Evolutionary conservation across 2,329 filamentous ascomycete species (phyloP), one percentile per base, ranked within the genome.

Genomic region (Epichloe gansuensis): DNA sequence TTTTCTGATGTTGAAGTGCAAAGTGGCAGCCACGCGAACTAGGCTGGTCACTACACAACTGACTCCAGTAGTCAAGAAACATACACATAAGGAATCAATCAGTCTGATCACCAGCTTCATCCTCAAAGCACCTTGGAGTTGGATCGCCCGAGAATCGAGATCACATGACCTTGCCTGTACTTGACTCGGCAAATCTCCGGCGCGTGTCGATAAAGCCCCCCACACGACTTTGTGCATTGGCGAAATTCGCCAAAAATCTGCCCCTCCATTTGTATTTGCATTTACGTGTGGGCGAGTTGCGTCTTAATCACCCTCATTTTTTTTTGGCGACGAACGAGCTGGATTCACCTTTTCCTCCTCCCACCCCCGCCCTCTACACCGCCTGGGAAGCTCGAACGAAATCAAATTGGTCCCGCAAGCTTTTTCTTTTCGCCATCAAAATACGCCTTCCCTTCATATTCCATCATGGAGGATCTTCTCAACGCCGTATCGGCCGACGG

Each of bases 401-500:
- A 8, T 21, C 13, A 13, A 17, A 9, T 1, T 21, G 39, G n/a
- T 40, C 31, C 31, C 39, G 39, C 7, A 40, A 40, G 15, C 39
- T 34, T 34, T 46, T 13, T 13, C 13, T 17, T 46, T 34, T 35
- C 6, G 34, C 21, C 5, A 9, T 31, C 9, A 27, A 17, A 42
- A 31, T 34, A 6, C 5, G 15, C 23, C 7, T n/a, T 13, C 6
- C 35, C 21, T 25, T 12, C 11, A 4, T 21, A 36, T 13, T 15
- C 11, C 55, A 68, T 49, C 55, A 71, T 71, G 67, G 67, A 70
- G 61, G 64, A 71, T 61, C 60, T 73, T 68, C 62, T 71, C 60
- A 64, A 60, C 58, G 77, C 80, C 66, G 76, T 84, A 53, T 63
- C 66, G 71, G 80, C 78, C 64, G 80, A 82, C 68, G 75, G 86